These are phyloP conservation scores for Starmerella apis DNA, from an alignment of 805 yeast genomes.

Conservation along the genomic window DNA sequence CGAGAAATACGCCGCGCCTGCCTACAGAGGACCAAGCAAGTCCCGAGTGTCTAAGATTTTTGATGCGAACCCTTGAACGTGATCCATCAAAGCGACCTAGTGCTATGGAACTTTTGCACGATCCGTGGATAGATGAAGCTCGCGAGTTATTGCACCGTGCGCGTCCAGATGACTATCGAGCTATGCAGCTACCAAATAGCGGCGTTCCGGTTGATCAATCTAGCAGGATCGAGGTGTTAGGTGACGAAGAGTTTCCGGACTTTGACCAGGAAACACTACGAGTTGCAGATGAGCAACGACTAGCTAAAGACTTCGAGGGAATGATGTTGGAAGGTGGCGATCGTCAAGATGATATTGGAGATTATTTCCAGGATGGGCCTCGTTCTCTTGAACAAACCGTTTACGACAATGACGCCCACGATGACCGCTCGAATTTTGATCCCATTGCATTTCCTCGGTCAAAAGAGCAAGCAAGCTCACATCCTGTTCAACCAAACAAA, in stretches of 20 bases:
- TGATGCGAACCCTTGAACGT: constrained; percentile 65
- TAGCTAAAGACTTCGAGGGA: not conserved
- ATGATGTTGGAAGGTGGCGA: not conserved
- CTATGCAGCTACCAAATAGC: constrained; percentile 4
- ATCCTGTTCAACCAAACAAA: not conserved
- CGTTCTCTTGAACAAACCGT: not conserved
- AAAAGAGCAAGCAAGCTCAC: not conserved
- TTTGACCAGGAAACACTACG: not conserved
- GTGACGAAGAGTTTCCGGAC: not conserved
- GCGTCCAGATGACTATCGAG: constrained; percentile 2
- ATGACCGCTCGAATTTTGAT: not conserved
- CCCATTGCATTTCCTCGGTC: not conserved
- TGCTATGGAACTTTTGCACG: constrained; percentile 67
- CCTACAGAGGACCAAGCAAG: constrained; percentile 74
- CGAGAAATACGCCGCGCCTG: constrained; percentile 82
- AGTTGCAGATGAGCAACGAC: not conserved
- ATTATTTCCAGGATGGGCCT: no score
- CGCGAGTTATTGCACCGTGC: constrained; percentile 16
- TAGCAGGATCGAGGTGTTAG: not conserved
- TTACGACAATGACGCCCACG: not conserved
- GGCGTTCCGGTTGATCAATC: not conserved
- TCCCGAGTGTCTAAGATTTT: constrained; percentile 57
- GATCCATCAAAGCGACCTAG: constrained; percentile 72
- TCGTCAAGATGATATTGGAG: not conserved
- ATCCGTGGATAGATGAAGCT: constrained; percentile 26